Evolutionary conservation across 2,329 filamentous ascomycete species (phyloP).

Genomic region (Alternaria atra): DNA sequence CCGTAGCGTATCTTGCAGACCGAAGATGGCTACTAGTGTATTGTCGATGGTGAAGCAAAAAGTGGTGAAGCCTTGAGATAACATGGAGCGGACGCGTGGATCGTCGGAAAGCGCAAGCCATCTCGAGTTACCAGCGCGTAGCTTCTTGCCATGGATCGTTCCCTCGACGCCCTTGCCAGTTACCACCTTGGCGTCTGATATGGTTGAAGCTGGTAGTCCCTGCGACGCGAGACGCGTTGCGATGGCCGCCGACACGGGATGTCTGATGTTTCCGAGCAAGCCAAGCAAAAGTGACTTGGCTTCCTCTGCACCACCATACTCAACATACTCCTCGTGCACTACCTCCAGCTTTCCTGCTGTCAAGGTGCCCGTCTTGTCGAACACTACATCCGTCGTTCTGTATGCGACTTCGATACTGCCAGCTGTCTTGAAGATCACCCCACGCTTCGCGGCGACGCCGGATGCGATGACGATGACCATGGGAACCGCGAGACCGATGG

Average conservation of each 20-base stretch:
- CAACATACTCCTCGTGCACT: constrained; percentile 37
- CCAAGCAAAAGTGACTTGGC: constrained; percentile 43
- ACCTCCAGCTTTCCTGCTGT: constrained; percentile 65
- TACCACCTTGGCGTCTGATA: constrained; percentile 45
- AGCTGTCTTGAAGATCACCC: constrained; percentile 76
- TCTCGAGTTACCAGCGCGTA: constrained; percentile 59
- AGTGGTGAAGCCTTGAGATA: constrained; percentile 31
- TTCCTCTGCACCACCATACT: not conserved
- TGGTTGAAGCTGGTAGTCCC: constrained; percentile 1
- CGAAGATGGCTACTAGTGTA: constrained; percentile 58
- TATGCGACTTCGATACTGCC: constrained; percentile 69
- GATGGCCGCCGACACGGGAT: constrained; percentile 64
- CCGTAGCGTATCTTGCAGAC: constrained; percentile 59
- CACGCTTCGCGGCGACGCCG: constrained; percentile 69
- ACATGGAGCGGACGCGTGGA: constrained; percentile 53
- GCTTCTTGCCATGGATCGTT: constrained; percentile 27
- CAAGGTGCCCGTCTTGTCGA: constrained; percentile 83
- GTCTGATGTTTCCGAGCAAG: constrained; percentile 56
- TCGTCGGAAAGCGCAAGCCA: constrained; percentile 58
- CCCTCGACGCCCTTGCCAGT: constrained; percentile 58
- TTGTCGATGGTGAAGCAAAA: constrained; percentile 66
- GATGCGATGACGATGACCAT: constrained; percentile 81
- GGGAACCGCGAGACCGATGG: constrained; percentile 77
- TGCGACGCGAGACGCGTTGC: constrained; percentile 51
- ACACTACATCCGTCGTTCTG: constrained; percentile 72